Evolutionary conservation across 768 basidiomycete genomes (phyloP).

Genomic region (Tricholoma furcatifolium): DNA sequence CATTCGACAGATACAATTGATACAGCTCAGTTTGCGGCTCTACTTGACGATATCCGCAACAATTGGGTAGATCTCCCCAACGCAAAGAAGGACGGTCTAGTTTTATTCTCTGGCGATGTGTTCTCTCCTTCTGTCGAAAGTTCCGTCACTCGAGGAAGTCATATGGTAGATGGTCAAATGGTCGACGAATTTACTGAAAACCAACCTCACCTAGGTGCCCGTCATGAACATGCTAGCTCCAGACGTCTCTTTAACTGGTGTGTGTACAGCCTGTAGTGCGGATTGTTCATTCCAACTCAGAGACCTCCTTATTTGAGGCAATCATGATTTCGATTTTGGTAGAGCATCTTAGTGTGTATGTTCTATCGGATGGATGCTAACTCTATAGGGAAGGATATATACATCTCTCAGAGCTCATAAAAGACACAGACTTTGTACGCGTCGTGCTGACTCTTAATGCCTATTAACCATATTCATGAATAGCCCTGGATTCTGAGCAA

Average conservation of each 20-base stretch:
- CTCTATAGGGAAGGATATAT: conserved; percentile 48
- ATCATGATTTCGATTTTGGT: conserved; percentile 94
- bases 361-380: not conserved
- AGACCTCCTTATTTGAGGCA: conserved; percentile 47
- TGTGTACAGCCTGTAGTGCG: conserved; percentile 21
- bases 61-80: conserved; percentile 50
- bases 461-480: not conserved
- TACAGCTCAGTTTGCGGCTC: conserved; percentile 81
- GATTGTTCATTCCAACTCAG: not conserved
- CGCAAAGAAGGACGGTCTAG: conserved; percentile 65
- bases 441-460: not conserved
- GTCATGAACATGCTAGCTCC: conserved; percentile 80
- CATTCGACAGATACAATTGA: conserved; percentile 66
- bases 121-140: conserved; percentile 88
- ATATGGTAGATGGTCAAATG: conserved; percentile 59
- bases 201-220: conserved; percentile 59
- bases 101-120: conserved; percentile 86
- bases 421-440: conserved; percentile 74
- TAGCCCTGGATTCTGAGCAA: conserved; percentile 93
- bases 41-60: conserved; percentile 61
- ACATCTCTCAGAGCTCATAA: conserved; percentile 63
- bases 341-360: conserved; percentile 2
- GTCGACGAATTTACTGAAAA: not conserved
- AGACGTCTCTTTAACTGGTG: conserved; percentile 79
- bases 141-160: conserved; percentile 84